Conservation (phyloP, 2,329 filamentous ascomycete genomes). For the Nemania diffusa region DNA sequence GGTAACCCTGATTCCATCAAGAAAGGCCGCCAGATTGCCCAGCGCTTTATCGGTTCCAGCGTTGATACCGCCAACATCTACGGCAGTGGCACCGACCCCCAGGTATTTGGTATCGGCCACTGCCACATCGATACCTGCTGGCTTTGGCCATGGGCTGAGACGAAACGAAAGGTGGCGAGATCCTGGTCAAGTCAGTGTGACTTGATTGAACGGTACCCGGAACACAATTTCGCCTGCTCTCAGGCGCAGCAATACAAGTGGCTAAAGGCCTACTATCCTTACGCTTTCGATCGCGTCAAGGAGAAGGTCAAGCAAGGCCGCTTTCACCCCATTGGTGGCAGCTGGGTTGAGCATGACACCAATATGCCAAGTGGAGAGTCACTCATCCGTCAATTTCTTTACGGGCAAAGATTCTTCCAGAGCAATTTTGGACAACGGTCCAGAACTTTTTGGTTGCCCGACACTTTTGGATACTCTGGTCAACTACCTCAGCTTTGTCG, state of each 20-base stretch:
- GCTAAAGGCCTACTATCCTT: constrained; percentile 90
- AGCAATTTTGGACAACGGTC: constrained; percentile 89
- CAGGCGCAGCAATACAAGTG: constrained; percentile 99
- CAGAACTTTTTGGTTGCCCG: constrained; percentile 95
- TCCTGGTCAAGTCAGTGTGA: constrained; percentile 98
- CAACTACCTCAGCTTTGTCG: constrained; percentile 95
- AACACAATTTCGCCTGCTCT: constrained; percentile 90
- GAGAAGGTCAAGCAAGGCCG: constrained; percentile 87
- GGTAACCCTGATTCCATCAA: constrained; percentile 81
- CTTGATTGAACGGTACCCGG: constrained; percentile 92
- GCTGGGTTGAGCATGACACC: constrained; percentile 99
- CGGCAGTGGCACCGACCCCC: constrained; percentile 74
- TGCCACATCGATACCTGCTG: constrained; percentile 99
- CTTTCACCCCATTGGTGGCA: constrained; percentile 95
- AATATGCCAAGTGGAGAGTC: constrained; percentile 97
- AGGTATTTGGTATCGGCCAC: constrained; percentile 91
- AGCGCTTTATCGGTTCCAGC: constrained; percentile 81
- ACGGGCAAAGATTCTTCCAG: constrained; percentile 95
- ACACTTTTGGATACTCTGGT: constrained; percentile 97
- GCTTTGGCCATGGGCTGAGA: constrained; percentile 98
- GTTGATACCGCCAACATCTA: constrained; percentile 89
- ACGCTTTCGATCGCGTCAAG: constrained; percentile 90
- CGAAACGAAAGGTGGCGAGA: constrained; percentile 92
- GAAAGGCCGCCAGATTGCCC: constrained; percentile 83
- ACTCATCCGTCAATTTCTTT: constrained; percentile 91